These are phyloP conservation scores for Davidsoniella virescens DNA, from an alignment of 2,329 filamentous ascomycete genomes.

Conservation along the genomic window DNA sequence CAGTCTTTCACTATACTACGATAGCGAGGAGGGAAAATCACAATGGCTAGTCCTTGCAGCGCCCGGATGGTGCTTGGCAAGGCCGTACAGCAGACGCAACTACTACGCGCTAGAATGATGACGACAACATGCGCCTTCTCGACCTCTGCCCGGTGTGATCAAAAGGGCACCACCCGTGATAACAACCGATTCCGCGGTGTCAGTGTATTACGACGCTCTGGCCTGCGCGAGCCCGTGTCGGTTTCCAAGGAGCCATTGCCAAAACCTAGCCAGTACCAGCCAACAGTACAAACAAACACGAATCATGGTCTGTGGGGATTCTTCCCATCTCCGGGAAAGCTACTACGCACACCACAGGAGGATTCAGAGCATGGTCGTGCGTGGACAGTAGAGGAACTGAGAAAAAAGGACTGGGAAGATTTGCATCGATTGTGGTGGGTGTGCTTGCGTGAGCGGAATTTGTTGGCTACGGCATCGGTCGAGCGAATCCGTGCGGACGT, in stretches of 20 bases:
- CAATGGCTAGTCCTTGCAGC: conserved; percentile 6
- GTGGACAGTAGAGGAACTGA: conserved; percentile 75
- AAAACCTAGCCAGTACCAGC: conserved; percentile 48
- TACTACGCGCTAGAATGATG: not conserved
- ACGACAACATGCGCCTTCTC: conserved; percentile 26
- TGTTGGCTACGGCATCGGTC: conserved; percentile 58
- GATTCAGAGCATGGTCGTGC: conserved; percentile 57
- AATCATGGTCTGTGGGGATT: conserved; percentile 88
- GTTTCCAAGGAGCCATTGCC: conserved; percentile 59
- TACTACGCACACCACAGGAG: conserved; percentile 57
- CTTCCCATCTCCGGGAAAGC: conserved; percentile 54
- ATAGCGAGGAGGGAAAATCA: not conserved
- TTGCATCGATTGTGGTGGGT: conserved; percentile 88
- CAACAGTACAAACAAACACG: conserved; percentile 42
- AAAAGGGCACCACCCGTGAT: conserved; percentile 44
- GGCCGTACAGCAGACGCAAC: not conserved
- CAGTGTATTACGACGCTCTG: conserved; percentile 63
- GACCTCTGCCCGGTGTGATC: conserved; percentile 33
- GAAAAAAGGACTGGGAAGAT: conserved; percentile 85
- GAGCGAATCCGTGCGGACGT: conserved; percentile 53
- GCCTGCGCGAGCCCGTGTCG: conserved; percentile 56
- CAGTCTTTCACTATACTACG: no score
- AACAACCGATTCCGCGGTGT: conserved; percentile 67
- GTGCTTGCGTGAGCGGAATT: conserved; percentile 80
- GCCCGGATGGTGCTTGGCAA: not conserved